phyloP scores from a whole-genome alignment of 306 rosid genomes.

The Quercus gilva region DNA sequence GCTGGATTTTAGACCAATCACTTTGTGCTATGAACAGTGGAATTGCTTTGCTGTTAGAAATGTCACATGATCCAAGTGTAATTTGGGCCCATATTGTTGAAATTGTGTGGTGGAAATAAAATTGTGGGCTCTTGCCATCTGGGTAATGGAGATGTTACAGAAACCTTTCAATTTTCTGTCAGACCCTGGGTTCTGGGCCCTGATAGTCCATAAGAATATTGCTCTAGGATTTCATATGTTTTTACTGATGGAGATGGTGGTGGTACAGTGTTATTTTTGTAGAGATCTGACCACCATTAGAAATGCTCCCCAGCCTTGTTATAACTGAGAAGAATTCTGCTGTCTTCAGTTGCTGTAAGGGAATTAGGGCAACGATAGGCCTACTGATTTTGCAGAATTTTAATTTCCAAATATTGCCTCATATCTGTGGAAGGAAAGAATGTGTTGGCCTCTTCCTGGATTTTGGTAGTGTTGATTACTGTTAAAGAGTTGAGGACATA shows the following conservation, averaged over 20 bases:
- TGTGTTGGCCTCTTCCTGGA: not conserved
- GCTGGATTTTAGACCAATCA: not conserved
- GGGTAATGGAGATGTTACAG: constrained; percentile 20
- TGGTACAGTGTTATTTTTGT: not conserved
- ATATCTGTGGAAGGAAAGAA: not conserved
- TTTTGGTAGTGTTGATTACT: not conserved
- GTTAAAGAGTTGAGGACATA: too few species aligned
- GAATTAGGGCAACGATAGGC: not conserved
- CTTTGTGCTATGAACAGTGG: not conserved
- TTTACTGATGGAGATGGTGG: not conserved
- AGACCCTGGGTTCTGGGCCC: constrained; percentile 32
- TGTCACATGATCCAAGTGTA: constrained; percentile 8
- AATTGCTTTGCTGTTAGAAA: constrained; percentile 3
- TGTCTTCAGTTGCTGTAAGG: not conserved
- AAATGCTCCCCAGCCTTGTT: constrained; percentile 1
- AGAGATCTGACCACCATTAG: constrained; percentile 5
- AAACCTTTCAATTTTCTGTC: constrained; percentile 20
- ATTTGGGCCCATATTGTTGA: constrained; percentile 25
- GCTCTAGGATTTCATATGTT: not conserved
- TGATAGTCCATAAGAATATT: constrained; percentile 6
- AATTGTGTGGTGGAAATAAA: constrained; percentile 25
- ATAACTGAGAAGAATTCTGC: not conserved
- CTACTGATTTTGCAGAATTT: not conserved
- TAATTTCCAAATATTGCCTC: not conserved
- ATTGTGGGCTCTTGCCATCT: constrained; percentile 12